Evolutionary conservation across 73 alveolate species (phyloP).

Genomic region (Tetrahymena borealis): DNA sequence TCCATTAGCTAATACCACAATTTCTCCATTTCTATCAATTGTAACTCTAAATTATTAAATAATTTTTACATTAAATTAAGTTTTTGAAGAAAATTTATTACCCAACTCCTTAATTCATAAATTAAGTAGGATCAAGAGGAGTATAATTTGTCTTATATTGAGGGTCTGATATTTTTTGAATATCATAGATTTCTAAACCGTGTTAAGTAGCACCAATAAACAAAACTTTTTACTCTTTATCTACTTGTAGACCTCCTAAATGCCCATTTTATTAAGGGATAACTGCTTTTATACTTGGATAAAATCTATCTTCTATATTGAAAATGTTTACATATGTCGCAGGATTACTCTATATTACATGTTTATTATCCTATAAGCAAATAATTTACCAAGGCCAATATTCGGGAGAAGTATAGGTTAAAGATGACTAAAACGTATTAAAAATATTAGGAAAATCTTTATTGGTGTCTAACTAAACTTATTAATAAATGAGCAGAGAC

Average conservation of each 20-base stretch:
- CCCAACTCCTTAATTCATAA: background rate
- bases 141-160: background rate
- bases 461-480: background rate
- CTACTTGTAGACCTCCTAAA: background rate
- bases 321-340: background rate
- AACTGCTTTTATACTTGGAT: background rate
- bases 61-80: background rate
- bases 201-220: background rate
- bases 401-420: background rate
- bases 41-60: background rate
- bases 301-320: background rate
- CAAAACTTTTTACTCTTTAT: background rate
- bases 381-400: background rate
- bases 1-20: background rate
- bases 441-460: background rate
- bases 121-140: background rate
- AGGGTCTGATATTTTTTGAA: background rate
- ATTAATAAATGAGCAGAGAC: background rate
- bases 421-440: background rate
- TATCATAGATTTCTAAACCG: background rate
- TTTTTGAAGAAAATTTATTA: background rate
- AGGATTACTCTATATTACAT: background rate
- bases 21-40: background rate
- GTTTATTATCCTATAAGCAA: background rate
- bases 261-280: background rate